Evolutionary conservation across 345 rosid species (phyloP).

Genomic region (Anacardium occidentale): DNA sequence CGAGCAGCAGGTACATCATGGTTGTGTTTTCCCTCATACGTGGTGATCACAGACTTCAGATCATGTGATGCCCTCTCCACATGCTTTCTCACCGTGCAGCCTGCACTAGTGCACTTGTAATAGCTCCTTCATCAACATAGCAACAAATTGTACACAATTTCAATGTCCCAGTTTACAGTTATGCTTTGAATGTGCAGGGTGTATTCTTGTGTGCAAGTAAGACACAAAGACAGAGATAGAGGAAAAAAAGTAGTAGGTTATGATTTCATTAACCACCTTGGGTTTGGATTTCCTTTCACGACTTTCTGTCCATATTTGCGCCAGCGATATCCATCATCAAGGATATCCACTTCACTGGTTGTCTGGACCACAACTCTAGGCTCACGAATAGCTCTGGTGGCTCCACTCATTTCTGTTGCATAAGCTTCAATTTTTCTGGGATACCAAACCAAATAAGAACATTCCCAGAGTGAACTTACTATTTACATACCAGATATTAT

Average conservation of each 20-base stretch:
- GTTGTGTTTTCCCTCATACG: slow-evolving; percentile 97
- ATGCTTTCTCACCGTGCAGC: slow-evolving; percentile 92
- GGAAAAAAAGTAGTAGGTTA: slow-evolving; percentile 1
- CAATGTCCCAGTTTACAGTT: not conserved
- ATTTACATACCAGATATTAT: not conserved
- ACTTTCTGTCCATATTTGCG: slow-evolving; percentile 98
- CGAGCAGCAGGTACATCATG: slow-evolving; percentile 97
- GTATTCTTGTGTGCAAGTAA: not conserved
- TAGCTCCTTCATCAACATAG: slow-evolving; percentile 67
- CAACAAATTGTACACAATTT: slow-evolving; percentile 7
- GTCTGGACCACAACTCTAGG: slow-evolving; percentile 99
- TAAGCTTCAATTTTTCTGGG: slow-evolving; percentile 79
- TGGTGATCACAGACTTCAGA: slow-evolving; percentile 88
- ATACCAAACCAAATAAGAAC: slow-evolving; percentile 14
- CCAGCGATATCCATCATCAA: slow-evolving; percentile 98
- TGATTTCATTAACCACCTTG: slow-evolving; percentile 50
- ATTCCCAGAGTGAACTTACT: slow-evolving; percentile 12
- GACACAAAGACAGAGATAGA: not conserved
- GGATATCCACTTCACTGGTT: slow-evolving; percentile 93
- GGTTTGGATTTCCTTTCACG: slow-evolving; percentile 98
- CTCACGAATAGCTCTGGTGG: slow-evolving; percentile 88
- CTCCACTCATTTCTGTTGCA: slow-evolving; percentile 84
- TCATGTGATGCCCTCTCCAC: slow-evolving; percentile 99
- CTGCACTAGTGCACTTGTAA: slow-evolving; percentile 92
- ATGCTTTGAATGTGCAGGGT: not conserved